Evolutionary conservation across 2,329 filamentous ascomycete species (phyloP).

Genomic region (Penicillium olsonii): DNA sequence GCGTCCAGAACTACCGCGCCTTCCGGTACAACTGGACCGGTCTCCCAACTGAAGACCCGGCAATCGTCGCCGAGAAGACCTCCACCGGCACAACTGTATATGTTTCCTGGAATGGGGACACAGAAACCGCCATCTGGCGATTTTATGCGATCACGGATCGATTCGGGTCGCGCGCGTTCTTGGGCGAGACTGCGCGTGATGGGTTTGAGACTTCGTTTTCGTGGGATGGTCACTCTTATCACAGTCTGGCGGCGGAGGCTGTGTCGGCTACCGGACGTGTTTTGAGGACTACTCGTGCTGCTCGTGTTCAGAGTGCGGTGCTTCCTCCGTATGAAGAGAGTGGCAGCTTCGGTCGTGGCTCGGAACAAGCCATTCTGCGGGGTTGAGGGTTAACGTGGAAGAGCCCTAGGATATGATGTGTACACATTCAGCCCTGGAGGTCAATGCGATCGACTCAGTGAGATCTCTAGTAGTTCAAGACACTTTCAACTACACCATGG

Average conservation of each 20-base stretch:
- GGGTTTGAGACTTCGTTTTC: constrained; percentile 35
- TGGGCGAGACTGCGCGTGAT: constrained; percentile 28
- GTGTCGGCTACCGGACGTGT: constrained; percentile 28
- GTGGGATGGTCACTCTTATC: constrained; percentile 27
- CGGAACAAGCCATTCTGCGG: constrained; percentile 14
- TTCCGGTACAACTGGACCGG: constrained; percentile 45
- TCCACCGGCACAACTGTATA: constrained; percentile 44
- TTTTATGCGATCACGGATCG: constrained; percentile 46
- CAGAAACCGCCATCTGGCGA: constrained; percentile 50
- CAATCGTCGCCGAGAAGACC: constrained; percentile 39
- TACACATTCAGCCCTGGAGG: too few relatives aligned
- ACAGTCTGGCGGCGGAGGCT: constrained; percentile 45
- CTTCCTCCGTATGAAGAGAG: constrained; percentile 14
- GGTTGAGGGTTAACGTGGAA: too few relatives aligned
- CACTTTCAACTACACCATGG: too few relatives aligned
- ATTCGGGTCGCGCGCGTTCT: constrained; percentile 26
- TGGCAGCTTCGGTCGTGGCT: neutral
- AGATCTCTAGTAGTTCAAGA: too few relatives aligned
- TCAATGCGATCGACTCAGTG: too few relatives aligned
- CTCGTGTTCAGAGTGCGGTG: constrained; percentile 23
- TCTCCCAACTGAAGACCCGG: constrained; percentile 36
- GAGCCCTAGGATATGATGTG: too few relatives aligned
- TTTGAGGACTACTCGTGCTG: constrained; percentile 27
- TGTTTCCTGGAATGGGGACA: constrained; percentile 59
- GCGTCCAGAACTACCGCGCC: constrained; percentile 42